Conservation (phyloP, 306 rosid species). For the Alnus glutinosa region DNA sequence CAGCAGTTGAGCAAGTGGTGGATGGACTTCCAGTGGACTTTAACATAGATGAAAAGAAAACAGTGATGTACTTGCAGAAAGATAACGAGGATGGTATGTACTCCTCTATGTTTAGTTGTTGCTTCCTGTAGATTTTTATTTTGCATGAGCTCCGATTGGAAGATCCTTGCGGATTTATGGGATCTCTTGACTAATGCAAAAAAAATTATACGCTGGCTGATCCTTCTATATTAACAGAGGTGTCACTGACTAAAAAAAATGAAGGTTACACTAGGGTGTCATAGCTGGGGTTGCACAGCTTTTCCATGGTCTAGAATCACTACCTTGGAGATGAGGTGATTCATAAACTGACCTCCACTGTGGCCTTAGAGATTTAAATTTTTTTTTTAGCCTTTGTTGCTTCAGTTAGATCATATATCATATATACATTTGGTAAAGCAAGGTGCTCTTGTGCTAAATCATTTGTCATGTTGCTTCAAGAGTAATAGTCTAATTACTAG, state of each 20-base stretch:
- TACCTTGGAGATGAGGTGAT: conserved; percentile 12
- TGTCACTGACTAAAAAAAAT: background rate
- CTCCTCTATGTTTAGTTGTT: conserved; percentile 5
- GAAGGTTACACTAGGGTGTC: background rate
- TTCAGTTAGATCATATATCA: background rate
- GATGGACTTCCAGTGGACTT: conserved; percentile 52
- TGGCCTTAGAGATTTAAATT: background rate
- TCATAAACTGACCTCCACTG: conserved; percentile 13
- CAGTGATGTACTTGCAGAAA: conserved; percentile 33
- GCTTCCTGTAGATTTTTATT: background rate
- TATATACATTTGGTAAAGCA: background rate
- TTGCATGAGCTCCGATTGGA: background rate
- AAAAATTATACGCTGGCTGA: background rate
- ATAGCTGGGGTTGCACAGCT: background rate
- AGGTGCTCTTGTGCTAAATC: background rate
- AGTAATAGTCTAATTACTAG: background rate
- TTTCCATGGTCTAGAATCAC: background rate
- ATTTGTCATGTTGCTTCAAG: background rate
- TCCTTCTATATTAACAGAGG: background rate
- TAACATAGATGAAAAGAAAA: conserved; percentile 32
- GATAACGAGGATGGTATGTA: conserved; percentile 50
- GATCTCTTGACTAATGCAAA: conserved; percentile 20
- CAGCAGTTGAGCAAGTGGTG: conserved; percentile 43
- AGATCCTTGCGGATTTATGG: background rate
- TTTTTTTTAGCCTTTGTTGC: background rate